These are phyloP conservation scores for Hylodesmum podocarpum DNA, from an alignment of 306 rosid genomes.

Conservation along the genomic window DNA sequence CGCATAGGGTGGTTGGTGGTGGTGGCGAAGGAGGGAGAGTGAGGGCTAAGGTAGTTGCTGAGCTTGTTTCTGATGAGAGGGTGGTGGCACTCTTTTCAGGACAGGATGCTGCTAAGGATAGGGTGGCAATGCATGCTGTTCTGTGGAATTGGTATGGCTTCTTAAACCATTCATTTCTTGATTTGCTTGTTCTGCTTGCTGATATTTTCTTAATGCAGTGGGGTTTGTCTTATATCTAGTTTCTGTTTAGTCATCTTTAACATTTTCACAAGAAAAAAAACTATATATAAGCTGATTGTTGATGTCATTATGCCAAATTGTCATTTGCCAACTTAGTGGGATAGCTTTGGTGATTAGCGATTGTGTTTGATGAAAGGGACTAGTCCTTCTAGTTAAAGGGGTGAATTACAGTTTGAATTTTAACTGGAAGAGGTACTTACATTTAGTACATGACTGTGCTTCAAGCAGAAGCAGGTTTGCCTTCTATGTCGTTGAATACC, in stretches of 20 bases:
- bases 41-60: slow-evolving; percentile 83
- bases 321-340: not conserved
- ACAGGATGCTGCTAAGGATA: slow-evolving; percentile 60
- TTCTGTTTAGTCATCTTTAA: not conserved
- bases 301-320: slow-evolving; percentile 2
- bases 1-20: slow-evolving; percentile 62
- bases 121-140: slow-evolving; percentile 77
- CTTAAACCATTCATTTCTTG: not conserved
- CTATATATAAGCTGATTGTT: too few relatives aligned
- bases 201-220: not conserved
- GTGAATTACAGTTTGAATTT: not conserved
- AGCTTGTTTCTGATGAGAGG: slow-evolving; percentile 87
- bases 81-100: slow-evolving; percentile 73
- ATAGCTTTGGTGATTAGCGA: not conserved
- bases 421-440: not conserved
- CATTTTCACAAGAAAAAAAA: not conserved
- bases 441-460: not conserved
- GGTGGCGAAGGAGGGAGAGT: slow-evolving; percentile 54
- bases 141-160: slow-evolving; percentile 86
- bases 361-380: not conserved
- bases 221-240: not conserved
- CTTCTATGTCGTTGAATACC: not conserved
- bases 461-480: not conserved
- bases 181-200: slow-evolving; percentile 11
- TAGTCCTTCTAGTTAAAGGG: not conserved